Percentiles rank a stretch among this genome's conserved stretches.
These are phyloP conservation scores for Rhynchospora tenuis DNA, from an alignment of 176 grass and related monocot genomes.

Conservation along the genomic window DNA sequence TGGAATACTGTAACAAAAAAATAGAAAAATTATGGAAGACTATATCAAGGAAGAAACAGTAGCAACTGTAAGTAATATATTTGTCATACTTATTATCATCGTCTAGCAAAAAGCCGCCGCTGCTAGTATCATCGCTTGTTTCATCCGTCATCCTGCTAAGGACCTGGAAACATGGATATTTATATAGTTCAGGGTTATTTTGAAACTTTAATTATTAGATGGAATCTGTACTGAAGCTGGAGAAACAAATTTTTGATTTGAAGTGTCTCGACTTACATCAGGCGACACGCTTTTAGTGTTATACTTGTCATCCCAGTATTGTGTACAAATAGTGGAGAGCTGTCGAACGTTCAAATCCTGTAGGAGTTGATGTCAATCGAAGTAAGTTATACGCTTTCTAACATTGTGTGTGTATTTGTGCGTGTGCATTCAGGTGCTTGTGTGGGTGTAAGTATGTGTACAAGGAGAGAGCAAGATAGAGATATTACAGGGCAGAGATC, in stretches of 20 bases:
- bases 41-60: background rate
- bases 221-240: background rate
- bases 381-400: background rate
- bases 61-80: background rate
- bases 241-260: constrained; percentile 14
- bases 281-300: constrained; percentile 88
- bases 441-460: background rate
- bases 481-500: constrained; percentile 79
- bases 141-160: constrained; percentile 43
- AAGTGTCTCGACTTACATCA: constrained; percentile 42
- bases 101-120: constrained; percentile 45
- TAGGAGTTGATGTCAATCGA: constrained; percentile 8
- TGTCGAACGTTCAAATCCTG: constrained; percentile 76
- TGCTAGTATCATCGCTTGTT: constrained; percentile 21
- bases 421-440: background rate
- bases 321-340: constrained; percentile 73
- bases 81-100: constrained; percentile 22
- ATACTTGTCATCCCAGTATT: constrained; percentile 97
- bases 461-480: background rate
- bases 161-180: constrained; percentile 39
- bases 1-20: constrained; percentile 49
- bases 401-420: background rate
- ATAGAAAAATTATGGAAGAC: background rate
- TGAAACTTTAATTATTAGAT: constrained; percentile 4
- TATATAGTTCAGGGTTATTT: background rate